A percentile compares a stretch with the other conserved stretches of the same genome.
These are phyloP conservation scores for Silene noctiflora DNA, from an alignment of 179 eudicot species.

Conservation along the genomic window DNA sequence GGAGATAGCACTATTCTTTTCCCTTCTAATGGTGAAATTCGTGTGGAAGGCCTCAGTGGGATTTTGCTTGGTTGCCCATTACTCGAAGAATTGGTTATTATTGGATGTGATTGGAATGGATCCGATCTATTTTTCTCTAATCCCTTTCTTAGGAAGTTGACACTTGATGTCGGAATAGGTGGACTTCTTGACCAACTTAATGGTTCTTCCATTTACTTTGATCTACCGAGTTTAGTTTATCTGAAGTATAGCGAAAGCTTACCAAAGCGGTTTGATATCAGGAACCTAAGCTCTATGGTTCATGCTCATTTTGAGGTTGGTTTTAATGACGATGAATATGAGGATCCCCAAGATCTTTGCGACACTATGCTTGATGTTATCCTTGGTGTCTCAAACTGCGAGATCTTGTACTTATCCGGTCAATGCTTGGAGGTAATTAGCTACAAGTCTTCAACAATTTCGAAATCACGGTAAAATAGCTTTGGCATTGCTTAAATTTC, in stretches of 20 bases:
- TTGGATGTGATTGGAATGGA: constrained; percentile 26
- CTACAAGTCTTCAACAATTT: neutral
- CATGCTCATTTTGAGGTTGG: constrained; percentile 18
- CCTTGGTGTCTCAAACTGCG: constrained; percentile 18
- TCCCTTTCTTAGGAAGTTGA: constrained; percentile 23
- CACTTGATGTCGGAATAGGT: constrained; percentile 15
- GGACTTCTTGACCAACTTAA: constrained; percentile 21
- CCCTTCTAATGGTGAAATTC: neutral
- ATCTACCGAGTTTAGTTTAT: constrained; percentile 26
- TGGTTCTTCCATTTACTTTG: neutral
- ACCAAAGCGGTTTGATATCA: constrained; percentile 1
- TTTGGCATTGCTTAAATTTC: neutral
- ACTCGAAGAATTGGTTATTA: constrained; percentile 26
- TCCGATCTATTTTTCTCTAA: constrained; percentile 17
- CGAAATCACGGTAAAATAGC: neutral
- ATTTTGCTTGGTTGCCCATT: constrained; percentile 23
- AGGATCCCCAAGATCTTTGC: constrained; percentile 25
- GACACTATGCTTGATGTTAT: constrained; percentile 26
- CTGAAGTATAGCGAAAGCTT: constrained; percentile 21
- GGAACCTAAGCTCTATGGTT: constrained; percentile 13
- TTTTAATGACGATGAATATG: constrained; percentile 29
- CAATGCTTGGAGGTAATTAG: constrained; percentile 30
- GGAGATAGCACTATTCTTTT: neutral
- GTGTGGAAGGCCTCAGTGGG: constrained; percentile 7
- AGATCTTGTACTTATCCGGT: constrained; percentile 5